phyloP scores from a whole-genome alignment of 345 rosid genomes.

The Cardamine chenopodiifolia region DNA sequence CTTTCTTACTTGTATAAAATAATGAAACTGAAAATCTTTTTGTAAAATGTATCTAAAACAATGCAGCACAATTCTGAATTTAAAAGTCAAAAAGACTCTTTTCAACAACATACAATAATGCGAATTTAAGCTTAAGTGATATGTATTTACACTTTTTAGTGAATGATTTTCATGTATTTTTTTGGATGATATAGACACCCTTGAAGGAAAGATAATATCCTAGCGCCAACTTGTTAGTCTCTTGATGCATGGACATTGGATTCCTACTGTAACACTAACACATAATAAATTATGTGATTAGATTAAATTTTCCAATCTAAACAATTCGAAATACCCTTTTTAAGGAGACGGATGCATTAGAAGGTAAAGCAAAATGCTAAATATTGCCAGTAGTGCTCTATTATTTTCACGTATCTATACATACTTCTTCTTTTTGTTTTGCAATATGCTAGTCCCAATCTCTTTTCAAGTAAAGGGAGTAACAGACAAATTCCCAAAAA shows the following conservation, averaged over 20 bases:
- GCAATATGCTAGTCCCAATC: conserved; percentile 32
- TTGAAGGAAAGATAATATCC: neutral
- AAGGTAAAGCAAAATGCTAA: conserved; percentile 23
- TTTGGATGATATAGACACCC: neutral
- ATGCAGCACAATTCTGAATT: neutral
- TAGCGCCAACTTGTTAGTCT: neutral
- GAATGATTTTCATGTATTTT: neutral
- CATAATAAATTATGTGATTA: neutral
- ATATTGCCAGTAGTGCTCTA: neutral
- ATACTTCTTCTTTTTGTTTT: conserved; percentile 12
- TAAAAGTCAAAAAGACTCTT: neutral
- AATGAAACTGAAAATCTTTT: neutral
- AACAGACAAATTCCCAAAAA: conserved; percentile 19
- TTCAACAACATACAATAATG: neutral
- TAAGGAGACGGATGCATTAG: neutral
- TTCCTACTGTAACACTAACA: conserved; percentile 16
- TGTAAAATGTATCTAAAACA: neutral
- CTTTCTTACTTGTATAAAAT: neutral
- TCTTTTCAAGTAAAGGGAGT: conserved; percentile 38
- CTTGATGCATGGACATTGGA: conserved; percentile 12
- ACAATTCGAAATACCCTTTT: neutral
- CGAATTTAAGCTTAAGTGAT: neutral
- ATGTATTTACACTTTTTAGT: neutral
- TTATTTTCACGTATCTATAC: conserved; percentile 17
- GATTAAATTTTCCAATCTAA: neutral